Evolutionary conservation across 306 rosid genomes (phyloP).

Genomic region (Malus sieversii): DNA sequence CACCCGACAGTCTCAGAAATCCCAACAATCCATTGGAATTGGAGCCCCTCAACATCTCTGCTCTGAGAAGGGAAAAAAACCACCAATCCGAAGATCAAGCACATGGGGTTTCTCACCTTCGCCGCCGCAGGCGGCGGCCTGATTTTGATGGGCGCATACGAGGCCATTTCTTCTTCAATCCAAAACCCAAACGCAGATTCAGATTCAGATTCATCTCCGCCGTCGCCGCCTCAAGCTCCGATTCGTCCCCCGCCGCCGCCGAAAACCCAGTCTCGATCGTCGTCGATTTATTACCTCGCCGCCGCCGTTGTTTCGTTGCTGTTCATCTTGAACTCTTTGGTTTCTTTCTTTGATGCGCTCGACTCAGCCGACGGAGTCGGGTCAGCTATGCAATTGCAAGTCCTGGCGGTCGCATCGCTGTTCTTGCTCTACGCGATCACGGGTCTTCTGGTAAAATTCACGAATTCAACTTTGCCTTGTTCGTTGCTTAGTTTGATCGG

Average conservation of each 20-base stretch:
- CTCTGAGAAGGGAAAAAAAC: not conserved
- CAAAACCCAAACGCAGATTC: constrained; percentile 5
- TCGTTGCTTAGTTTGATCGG: constrained; percentile 32
- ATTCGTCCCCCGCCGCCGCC: not conserved
- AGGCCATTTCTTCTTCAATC: constrained; percentile 27
- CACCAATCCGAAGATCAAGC: not conserved
- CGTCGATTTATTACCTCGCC: constrained; percentile 25
- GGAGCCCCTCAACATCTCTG: not conserved
- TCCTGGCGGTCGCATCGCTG: constrained; percentile 36
- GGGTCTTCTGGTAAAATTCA: constrained; percentile 24
- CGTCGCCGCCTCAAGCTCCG: constrained; percentile 15
- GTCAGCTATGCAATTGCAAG: constrained; percentile 55
- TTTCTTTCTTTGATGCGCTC: constrained; percentile 43
- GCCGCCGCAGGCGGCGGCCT: constrained; percentile 53
- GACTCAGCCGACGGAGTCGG: constrained; percentile 56
- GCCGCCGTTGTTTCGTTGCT: constrained; percentile 32
- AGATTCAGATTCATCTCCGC: not conserved
- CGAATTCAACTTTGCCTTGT: constrained; percentile 25
- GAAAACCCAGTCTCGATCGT: not conserved
- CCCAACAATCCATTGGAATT: not conserved
- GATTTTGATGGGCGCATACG: constrained; percentile 46
- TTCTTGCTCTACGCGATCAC: constrained; percentile 54
- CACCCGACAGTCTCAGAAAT: not conserved
- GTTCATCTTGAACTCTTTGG: constrained; percentile 39
- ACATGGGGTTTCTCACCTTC: constrained; percentile 51